Conservation (phyloP, 2,329 filamentous ascomycete genomes). For the Fusarium graminum region DNA sequence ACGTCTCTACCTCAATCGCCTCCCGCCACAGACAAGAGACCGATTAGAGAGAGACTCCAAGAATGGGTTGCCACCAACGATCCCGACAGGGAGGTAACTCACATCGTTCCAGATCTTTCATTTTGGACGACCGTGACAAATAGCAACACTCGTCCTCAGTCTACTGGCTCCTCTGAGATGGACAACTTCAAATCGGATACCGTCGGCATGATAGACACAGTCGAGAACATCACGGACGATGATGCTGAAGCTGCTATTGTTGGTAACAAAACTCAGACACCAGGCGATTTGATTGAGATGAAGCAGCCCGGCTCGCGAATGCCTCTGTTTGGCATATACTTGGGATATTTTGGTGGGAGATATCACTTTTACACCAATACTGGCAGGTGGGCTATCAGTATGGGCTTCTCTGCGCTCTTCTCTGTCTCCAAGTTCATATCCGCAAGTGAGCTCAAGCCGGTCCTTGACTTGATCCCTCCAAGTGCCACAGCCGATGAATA, state of each 20-base stretch:
- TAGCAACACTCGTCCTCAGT: constrained; percentile 52
- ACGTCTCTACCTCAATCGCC: constrained; percentile 20
- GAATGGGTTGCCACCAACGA: constrained; percentile 36
- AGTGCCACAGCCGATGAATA: constrained; percentile 49
- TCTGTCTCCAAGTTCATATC: constrained; percentile 62
- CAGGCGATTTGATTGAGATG: constrained; percentile 67
- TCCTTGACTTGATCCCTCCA: constrained; percentile 51
- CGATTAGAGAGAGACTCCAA: constrained; percentile 42
- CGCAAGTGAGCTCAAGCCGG: constrained; percentile 57
- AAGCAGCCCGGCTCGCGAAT: constrained; percentile 57
- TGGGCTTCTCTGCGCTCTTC: constrained; percentile 62
- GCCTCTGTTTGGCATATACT: constrained; percentile 65
- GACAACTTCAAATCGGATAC: constrained; percentile 47
- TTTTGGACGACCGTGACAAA: constrained; percentile 51
- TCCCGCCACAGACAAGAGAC: constrained; percentile 21
- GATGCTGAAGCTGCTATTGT: constrained; percentile 48
- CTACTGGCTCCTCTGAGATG: constrained; percentile 52
- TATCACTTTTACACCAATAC: constrained; percentile 68
- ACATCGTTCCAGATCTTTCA: constrained; percentile 42
- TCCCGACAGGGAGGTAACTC: constrained; percentile 17
- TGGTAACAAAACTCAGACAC: constrained; percentile 46
- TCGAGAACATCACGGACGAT: constrained; percentile 48
- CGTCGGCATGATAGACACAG: constrained; percentile 44
- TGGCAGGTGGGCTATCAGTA: constrained; percentile 63
- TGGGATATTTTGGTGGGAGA: constrained; percentile 64